phyloP scores from a whole-genome alignment of 2,329 filamentous ascomycete species.

The Neopestalotiopsis rosae region DNA sequence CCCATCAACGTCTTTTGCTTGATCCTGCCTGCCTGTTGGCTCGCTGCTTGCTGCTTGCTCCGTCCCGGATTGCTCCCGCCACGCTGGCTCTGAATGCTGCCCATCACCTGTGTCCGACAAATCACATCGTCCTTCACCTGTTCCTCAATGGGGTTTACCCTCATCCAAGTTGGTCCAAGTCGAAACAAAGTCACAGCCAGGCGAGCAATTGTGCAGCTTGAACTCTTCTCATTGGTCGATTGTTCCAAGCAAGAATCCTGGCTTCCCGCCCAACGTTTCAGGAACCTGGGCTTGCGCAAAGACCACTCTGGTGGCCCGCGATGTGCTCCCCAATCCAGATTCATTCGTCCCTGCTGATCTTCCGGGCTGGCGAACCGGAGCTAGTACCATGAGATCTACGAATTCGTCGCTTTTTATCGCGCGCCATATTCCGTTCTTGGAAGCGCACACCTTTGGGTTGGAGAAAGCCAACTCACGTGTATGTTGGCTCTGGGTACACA shows the following conservation, averaged over 20 bases:
- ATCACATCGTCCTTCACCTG: not conserved
- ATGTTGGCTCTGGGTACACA: not conserved
- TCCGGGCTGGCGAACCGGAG: constrained; percentile 10
- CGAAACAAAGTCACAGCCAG: constrained; percentile 25
- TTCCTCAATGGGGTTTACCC: not conserved
- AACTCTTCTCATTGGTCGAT: constrained; percentile 29
- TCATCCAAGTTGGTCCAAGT: constrained; percentile 21
- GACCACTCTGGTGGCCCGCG: not conserved
- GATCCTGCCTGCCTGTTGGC: not conserved
- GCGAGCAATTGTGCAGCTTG: constrained; percentile 6
- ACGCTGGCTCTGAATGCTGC: not conserved
- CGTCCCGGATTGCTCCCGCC: not conserved
- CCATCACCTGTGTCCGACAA: not conserved
- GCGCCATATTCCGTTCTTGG: not conserved
- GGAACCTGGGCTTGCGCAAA: constrained; percentile 15
- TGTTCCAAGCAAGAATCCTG: constrained; percentile 27
- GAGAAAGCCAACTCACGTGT: not conserved
- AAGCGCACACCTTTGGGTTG: not conserved
- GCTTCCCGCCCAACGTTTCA: constrained; percentile 32
- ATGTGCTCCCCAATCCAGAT: not conserved
- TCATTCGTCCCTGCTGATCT: constrained; percentile 15
- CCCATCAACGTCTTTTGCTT: not conserved
- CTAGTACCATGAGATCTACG: not conserved
- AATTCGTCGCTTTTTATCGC: constrained; percentile 2
- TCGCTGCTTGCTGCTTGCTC: not conserved